Conservation (phyloP, 305 asterid genomes). For the Fraxinus platypoda region DNA sequence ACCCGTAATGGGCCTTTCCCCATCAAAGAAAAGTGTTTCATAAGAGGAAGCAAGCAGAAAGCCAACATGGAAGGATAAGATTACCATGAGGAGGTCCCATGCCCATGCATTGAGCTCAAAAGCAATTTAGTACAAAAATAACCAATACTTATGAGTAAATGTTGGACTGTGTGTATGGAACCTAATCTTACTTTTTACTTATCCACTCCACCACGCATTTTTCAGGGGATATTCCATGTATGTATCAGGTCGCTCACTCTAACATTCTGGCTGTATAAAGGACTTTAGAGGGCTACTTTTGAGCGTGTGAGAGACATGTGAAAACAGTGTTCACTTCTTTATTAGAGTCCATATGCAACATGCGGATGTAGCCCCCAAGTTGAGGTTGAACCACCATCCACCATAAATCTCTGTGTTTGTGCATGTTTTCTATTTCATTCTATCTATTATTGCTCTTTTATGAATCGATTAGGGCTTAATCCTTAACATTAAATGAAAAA, state of each 20-base stretch:
- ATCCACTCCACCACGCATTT: background rate
- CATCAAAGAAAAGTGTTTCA: slow-evolving; percentile 14
- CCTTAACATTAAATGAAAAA: background rate
- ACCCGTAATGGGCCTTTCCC: slow-evolving; percentile 6
- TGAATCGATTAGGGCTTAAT: background rate
- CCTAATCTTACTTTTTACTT: background rate
- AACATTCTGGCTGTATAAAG: background rate
- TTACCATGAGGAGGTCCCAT: background rate
- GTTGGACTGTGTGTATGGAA: background rate
- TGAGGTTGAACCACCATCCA: background rate
- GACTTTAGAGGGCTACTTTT: background rate
- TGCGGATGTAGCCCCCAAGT: background rate
- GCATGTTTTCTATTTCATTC: background rate
- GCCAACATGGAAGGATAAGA: slow-evolving; percentile 22
- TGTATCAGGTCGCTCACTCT: background rate
- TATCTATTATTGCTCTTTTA: background rate
- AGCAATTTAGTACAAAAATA: background rate
- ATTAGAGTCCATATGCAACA: background rate
- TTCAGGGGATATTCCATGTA: background rate
- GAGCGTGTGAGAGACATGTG: background rate
- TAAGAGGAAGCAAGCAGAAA: slow-evolving; percentile 21
- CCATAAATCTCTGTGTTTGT: background rate
- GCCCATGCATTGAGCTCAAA: background rate
- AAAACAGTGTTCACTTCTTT: background rate
- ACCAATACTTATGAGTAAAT: background rate